Conservation (phyloP, 371 early-diverging fungal species). For the Syncephalis fuscata region DNA sequence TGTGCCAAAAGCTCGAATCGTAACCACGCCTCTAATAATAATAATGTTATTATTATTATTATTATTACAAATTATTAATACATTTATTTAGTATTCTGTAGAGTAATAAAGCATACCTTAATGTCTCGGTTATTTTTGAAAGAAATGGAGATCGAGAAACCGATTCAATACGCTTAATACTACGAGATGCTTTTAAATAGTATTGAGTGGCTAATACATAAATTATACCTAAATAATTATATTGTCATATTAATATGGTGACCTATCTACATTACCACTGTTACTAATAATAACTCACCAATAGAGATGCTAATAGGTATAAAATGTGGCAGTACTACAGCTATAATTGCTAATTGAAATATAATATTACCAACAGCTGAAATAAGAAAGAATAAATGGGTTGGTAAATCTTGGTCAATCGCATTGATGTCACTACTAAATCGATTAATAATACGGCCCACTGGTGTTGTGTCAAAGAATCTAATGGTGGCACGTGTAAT, state of each 20-base stretch:
- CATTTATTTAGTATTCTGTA: too few relatives aligned
- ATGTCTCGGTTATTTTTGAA: constrained; percentile 59
- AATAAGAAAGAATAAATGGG: neutral
- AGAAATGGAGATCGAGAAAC: constrained; percentile 62
- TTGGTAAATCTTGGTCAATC: neutral
- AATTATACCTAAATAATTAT: constrained; percentile 13
- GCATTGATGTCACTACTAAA: constrained; percentile 10
- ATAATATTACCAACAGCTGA: constrained; percentile 24
- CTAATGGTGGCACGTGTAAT: constrained; percentile 50
- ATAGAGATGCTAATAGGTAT: constrained; percentile 16
- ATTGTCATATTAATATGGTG: constrained; percentile 14
- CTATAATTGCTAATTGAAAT: constrained; percentile 40
- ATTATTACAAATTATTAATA: too few relatives aligned
- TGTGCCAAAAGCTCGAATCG: constrained; percentile 64
- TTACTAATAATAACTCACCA: constrained; percentile 15
- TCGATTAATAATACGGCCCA: constrained; percentile 74
- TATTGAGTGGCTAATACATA: constrained; percentile 20
- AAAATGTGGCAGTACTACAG: constrained; percentile 37
- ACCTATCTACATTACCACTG: constrained; percentile 12
- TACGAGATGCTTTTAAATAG: constrained; percentile 53
- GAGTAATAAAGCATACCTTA: too few relatives aligned
- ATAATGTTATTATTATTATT: too few relatives aligned
- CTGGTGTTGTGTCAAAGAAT: constrained; percentile 73
- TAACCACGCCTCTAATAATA: constrained; percentile 28
- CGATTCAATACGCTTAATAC: constrained; percentile 65